Evolutionary conservation across 805 yeast species (phyloP).

Genomic region (Yueomyces sinensis): DNA sequence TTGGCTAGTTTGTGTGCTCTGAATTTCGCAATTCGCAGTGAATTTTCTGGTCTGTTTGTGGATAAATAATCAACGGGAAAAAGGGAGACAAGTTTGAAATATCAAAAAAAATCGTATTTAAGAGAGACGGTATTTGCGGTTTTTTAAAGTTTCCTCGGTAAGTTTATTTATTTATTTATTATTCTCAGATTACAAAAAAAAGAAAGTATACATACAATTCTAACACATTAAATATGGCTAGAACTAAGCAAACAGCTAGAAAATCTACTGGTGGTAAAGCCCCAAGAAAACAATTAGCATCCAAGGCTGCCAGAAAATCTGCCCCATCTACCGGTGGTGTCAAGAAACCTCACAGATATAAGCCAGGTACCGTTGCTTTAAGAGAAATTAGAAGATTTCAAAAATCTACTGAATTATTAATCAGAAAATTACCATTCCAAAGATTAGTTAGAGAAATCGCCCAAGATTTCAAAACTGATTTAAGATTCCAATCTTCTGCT

Average conservation of each 20-base stretch:
- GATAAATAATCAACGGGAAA: too few relatives aligned
- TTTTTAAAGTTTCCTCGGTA: background rate
- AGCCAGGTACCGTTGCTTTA: constrained; percentile 94
- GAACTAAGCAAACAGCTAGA: constrained; percentile 91
- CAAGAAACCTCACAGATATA: constrained; percentile 89
- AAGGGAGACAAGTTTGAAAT: too few relatives aligned
- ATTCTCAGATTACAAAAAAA: background rate
- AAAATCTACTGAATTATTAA: constrained; percentile 84
- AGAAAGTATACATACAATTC: constrained; percentile 1
- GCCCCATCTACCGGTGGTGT: constrained; percentile 90
- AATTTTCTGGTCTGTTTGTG: too few relatives aligned
- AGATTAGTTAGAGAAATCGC: constrained; percentile 93
- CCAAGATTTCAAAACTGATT: constrained; percentile 81
- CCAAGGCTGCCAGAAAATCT: constrained; percentile 86
- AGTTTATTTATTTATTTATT: background rate
- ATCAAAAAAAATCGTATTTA: too few relatives aligned
- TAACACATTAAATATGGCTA: constrained; percentile 56
- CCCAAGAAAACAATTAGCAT: constrained; percentile 86
- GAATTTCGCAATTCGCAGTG: too few relatives aligned
- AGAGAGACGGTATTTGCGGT: too few relatives aligned
- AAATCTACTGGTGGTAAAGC: constrained; percentile 93
- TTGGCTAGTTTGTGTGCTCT: too few relatives aligned
- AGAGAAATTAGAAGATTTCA: constrained; percentile 97
- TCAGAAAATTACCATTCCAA: constrained; percentile 94
- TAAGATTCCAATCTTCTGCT: constrained; percentile 95